phyloP scores from a whole-genome alignment of 768 basidiomycete species.

The Leccinum incarnatum region DNA sequence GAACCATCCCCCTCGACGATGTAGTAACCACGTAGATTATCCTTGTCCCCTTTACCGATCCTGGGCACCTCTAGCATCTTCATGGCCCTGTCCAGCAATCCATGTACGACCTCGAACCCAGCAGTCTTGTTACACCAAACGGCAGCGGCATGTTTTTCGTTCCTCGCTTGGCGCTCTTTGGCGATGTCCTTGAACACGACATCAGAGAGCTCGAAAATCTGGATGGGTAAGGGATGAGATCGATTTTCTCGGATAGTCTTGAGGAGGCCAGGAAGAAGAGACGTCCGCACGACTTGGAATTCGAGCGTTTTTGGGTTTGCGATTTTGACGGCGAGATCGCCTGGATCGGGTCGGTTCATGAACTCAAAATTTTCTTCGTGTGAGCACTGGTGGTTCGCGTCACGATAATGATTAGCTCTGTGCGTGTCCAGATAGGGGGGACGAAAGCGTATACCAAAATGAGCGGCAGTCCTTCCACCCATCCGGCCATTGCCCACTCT shows the following conservation, averaged over 20 bases:
- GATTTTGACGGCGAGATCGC: conserved; percentile 79
- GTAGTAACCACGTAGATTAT: conserved; percentile 80
- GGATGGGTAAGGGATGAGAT: conserved; percentile 87
- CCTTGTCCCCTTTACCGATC: conserved; percentile 55
- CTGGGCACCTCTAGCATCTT: conserved; percentile 90
- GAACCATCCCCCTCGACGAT: conserved; percentile 81
- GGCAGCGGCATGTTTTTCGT: conserved; percentile 84
- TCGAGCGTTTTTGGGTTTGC: conserved; percentile 97
- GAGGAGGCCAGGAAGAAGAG: conserved; percentile 90
- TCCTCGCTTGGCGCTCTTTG: conserved; percentile 81
- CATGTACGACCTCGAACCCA: conserved; percentile 96
- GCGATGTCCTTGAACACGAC: conserved; percentile 83
- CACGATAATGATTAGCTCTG: conserved; percentile 3
- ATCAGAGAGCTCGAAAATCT: conserved; percentile 92
- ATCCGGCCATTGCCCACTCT: conserved; percentile 94
- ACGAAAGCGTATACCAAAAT: conserved; percentile 61
- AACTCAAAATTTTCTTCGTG: conserved; percentile 98
- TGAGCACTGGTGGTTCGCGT: conserved; percentile 65
- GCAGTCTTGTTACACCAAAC: conserved; percentile 97
- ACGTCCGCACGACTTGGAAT: conserved; percentile 97
- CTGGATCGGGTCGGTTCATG: conserved; percentile 84
- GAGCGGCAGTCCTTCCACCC: conserved; percentile 92
- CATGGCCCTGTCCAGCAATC: conserved; percentile 92
- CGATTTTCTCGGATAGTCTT: conserved; percentile 98
- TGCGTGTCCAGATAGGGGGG: not conserved